Base-by-base conservation (phyloP, 1,284 basidiomycete genomes). In the Meripilus lineatus region DNA sequence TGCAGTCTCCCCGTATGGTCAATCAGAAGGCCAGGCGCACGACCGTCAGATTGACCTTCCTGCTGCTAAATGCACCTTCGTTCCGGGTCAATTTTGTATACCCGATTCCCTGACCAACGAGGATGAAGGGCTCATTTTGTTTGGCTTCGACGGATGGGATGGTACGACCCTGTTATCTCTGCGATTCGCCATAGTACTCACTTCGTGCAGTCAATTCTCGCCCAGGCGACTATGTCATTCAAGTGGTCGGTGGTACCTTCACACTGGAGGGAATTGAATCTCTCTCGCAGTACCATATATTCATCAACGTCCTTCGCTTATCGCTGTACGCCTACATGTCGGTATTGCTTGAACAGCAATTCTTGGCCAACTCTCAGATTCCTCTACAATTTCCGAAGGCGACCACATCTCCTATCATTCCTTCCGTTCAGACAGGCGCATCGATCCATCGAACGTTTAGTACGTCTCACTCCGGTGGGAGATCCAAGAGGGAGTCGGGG, bases 211-310 rank as follows among this genome's bases (percentile, higher is more conserved):
- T 17, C 15, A 32, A 30, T 26, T 23, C 32, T 2, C 44, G 40
- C 13, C 21, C 48, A 24, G 48, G 49, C 45, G 45, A 59, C 32
- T 50, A 59, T 39, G 40, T 55, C 10, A 41, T 68, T 0, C 66
- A 64, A 26, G 56, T 80, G 20, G 69, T 83, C 7, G 81, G 81
- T 2, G 81, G 81, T 0, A 79, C 74, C 2, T 84, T 85, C 54
- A 59, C 63, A 0, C 67, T 84, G 46, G 68, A 64, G 46, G 77
- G 74, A 4, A 52, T 72, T 11, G 59, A 57, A 15, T 72, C 74
- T 1, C 53, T 61, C 0, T 38, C 57, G 3, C 71, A 77, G 45
- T 69, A 81, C 50, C 51, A 57, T 3, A 50, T 68, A 1, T 64
- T 85, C 0, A 60, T 61, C 40, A 70, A 68, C 32, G 61, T 75